Evolutionary conservation across 1,139 yeast genomes (phyloP).

Genomic region (Pichia sp.): DNA sequence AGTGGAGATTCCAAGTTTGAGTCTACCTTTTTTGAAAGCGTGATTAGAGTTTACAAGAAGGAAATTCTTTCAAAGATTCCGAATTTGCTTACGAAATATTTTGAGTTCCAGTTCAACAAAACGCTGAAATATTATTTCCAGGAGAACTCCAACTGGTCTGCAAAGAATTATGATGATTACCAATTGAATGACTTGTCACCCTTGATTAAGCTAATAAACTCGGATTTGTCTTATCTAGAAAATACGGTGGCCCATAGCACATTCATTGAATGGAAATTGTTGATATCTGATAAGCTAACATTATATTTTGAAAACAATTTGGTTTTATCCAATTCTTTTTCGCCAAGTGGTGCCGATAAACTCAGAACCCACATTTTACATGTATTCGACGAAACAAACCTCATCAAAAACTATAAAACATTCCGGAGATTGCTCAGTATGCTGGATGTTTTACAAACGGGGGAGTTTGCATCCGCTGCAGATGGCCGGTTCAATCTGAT

Average conservation of each 20-base stretch:
- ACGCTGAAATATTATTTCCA: conserved; percentile 47
- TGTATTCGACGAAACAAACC: conserved; percentile 33
- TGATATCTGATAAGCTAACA: conserved; percentile 40
- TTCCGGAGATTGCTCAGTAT: conserved; percentile 15
- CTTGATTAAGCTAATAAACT: conserved; percentile 30
- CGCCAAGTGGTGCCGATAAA: conserved; percentile 46
- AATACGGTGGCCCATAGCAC: conserved; percentile 25
- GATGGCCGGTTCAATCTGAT: conserved; percentile 1
- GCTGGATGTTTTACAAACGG: conserved; percentile 8
- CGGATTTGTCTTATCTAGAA: conserved; percentile 30
- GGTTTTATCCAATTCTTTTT: conserved; percentile 43
- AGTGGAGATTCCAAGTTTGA: conserved; percentile 9
- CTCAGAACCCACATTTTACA: conserved; percentile 44
- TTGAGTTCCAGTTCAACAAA: conserved; percentile 42
- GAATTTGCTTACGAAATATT: conserved; percentile 34
- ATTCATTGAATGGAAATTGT: conserved; percentile 24
- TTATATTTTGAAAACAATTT: conserved; percentile 25
- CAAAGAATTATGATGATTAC: conserved; percentile 1
- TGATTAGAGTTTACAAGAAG: conserved; percentile 37
- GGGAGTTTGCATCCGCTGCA: background rate
- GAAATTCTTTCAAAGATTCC: conserved; percentile 31
- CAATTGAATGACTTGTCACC: conserved; percentile 25
- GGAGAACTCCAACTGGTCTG: conserved; percentile 20
- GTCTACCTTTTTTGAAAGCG: conserved; percentile 46
- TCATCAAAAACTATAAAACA: conserved; percentile 20